Evolutionary conservation across 2,329 filamentous ascomycete genomes (phyloP), one percentile per base, ranked within the genome.

Genomic region (Fusarium sterilihyphosum): DNA sequence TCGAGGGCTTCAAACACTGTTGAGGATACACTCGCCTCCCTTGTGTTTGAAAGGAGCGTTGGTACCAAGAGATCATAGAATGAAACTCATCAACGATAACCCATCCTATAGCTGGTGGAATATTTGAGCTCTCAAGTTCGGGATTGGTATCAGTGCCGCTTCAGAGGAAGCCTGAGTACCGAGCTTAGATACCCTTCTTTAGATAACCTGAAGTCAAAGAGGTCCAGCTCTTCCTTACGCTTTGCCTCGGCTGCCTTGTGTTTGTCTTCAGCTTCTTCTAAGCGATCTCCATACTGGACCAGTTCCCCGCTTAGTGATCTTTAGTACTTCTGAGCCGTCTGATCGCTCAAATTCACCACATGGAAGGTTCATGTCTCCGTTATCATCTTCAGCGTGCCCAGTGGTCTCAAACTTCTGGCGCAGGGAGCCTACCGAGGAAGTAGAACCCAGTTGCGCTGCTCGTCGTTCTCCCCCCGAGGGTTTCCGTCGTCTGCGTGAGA

Each of bases 161-260:
- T 52, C 4, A 4, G 5, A n/a, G 31, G 31, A 6, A 18, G 10
- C 31, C 17, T 24, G 31, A 26, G 33, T 53, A 5, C 20, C 20
- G 0, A 18, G n/a, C 24, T 40, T 54, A 10, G 16, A 3, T 52
- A 52, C 22, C 29, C 47, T 9, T 52, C 47, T 2, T 10, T 24
- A 0, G 11, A 18, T 2, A 52, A 0, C 2, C 22, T 33, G 0
- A 3, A 24, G 22, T 52, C 2, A 2, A 52, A 52, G 22, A 33
- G 11, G 8, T 35, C 49, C 1, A 54, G 24, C 5, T 18, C 35
- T 1, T 54, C 20, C 20, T 40, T 12, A 2, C 17, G 14, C 14
- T n/a, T 29, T 13, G 24, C 14, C 24, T 54, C 5, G 6, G 29
- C n/a, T 29, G 1, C 35, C 20, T 40, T 13, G 2, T 29, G n/a